Conservation (phyloP, 805 yeast genomes). For the Wickerhamomyces silvicola region DNA sequence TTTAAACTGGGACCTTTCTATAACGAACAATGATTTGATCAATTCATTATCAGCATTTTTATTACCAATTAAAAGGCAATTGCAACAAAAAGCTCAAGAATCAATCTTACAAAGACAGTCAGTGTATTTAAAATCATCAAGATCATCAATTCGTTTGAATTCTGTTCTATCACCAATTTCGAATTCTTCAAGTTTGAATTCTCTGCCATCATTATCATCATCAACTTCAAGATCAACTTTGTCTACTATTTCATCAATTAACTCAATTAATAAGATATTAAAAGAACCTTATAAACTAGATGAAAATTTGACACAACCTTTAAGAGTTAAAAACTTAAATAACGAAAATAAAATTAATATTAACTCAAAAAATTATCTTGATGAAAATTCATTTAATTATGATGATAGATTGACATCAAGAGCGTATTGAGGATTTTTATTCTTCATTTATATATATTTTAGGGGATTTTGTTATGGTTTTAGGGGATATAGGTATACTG, state of each 20-base stretch:
- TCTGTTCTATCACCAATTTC: slow-evolving; percentile 7
- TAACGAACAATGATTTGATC: slow-evolving; percentile 64
- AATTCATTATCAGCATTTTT: slow-evolving; percentile 70
- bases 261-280: slow-evolving; percentile 3
- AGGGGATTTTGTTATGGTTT: too few species aligned
- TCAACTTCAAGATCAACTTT: slow-evolving; percentile 34
- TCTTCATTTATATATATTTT: too few species aligned
- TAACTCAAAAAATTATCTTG: not conserved
- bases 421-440: too few species aligned
- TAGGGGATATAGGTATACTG: too few species aligned
- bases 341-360: slow-evolving; percentile 7
- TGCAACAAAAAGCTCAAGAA: slow-evolving; percentile 19
- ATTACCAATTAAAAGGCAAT: slow-evolving; percentile 52
- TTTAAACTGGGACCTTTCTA: slow-evolving; percentile 78
- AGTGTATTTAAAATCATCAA: slow-evolving; percentile 14
- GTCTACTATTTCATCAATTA: slow-evolving; percentile 15
- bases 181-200: slow-evolving; percentile 4
- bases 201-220: slow-evolving; percentile 35
- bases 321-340: slow-evolving; percentile 18
- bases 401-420: slow-evolving; percentile 6
- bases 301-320: slow-evolving; percentile 10
- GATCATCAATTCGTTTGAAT: slow-evolving; percentile 8
- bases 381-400: not conserved
- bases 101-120: slow-evolving; percentile 20
- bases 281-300: slow-evolving; percentile 6